Evolutionary conservation across 257 asterid species (phyloP), one percentile per base, ranked within the genome.

Genomic region (Ophiorrhiza pumila): DNA sequence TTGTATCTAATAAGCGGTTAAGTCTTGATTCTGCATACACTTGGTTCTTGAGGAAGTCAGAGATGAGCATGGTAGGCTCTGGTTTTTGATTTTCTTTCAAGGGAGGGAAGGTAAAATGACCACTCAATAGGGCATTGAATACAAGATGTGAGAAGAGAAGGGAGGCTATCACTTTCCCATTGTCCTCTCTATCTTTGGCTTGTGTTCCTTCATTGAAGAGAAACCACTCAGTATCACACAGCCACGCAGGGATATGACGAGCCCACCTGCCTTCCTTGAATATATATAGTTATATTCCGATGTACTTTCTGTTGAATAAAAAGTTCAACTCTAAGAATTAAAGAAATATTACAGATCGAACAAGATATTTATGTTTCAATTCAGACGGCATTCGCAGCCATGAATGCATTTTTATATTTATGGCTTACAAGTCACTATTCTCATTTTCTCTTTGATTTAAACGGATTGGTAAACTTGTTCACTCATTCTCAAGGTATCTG

Each of bases 111-210:
- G 42, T 37, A 0, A 37, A 63, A 63, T 20, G 68, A 45, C 18
- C 31, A 65, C 53, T 42, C 41, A 43, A 7, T 23, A 23, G 23
- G 49, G 9, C 15, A 7, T 37, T 4, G 29, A 34, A 7, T 20
- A 34, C 68, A 35, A 62, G 47, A 18, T 27, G 43, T 35, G 2
- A 20, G n/a, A 18, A 35, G 29, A 37, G 27, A 62, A 62, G 31
- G n/a, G n/a, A n/a, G n/a, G n/a, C n/a, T n/a, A 60, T 60, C n/a
- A 32, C 34, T 14, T 60, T 25, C 32, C 68, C 68, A 63, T 32
- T 39, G 18, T 29, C 22, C 68, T 8, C n/a, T 35, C 32, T 63
- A 22, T 37, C 49, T 2, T 25, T 23, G 20, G 23, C 23, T n/a
- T 23, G 52, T 29, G 8, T 62, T 65, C 14, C 37, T 65, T 65